Evolutionary conservation across 2,329 filamentous ascomycete genomes (phyloP), one percentile per base, ranked within the genome.

Genomic region (Cryphonectria japonica): DNA sequence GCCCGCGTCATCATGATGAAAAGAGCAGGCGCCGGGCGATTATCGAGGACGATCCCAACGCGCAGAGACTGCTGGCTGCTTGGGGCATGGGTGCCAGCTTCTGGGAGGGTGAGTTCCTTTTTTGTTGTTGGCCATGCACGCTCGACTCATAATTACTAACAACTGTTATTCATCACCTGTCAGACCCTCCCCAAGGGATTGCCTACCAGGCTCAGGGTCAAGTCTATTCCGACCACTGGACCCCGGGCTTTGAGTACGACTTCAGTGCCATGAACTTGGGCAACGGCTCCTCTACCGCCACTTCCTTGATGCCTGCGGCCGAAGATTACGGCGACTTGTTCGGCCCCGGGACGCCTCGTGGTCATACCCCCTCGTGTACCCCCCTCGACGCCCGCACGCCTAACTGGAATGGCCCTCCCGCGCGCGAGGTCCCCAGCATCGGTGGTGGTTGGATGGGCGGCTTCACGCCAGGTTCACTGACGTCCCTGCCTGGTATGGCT

Each of bases 21-120:
- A 67, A 43, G 22, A 29, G 60, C 29, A 67, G 50, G 39, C 70
- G 70, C 9, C 66, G 41, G 19, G 37, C 63, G 50, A 60, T 67
- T 8, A 34, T 72, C 14, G 59, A 66, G 43, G 57, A 61, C 59
- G 19, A 65, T 7, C 52, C 65, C n/a, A 52, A 54, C 26, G 71
- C 65, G 16, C 57, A 41, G 32, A 63, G 65, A 50, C 65, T 72
- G 46, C 9, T 72, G 68, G 29, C 29, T 57, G 54, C 37, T 9
- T 72, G 71, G 71, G 65, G 71, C 43, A 72, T 72, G 9, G 71
- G 71, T 22, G 50, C 64, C 41, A 66, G 59, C 26, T 72, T 72
- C 60, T 72, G 62, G 67, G 68, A 72, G 61, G 71, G 62, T 68
- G 52, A 37, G 54, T 32, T 66, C 29, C 32, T 34, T 29, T 0